Base-by-base conservation (phyloP, 1,139 yeast species). In the Spathaspora sp. region DNA sequence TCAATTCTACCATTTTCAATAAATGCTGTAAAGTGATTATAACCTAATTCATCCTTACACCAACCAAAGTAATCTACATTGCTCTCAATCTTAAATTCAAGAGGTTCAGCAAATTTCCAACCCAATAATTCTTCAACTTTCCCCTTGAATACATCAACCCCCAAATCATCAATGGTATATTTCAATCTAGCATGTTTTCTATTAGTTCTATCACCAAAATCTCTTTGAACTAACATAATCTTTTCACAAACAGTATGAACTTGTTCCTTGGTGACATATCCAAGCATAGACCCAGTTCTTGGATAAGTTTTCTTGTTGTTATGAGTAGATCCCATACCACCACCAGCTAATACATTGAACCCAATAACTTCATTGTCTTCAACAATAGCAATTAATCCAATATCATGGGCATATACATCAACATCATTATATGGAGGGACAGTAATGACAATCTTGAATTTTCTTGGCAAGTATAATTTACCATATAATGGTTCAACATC, bases 251-350 rank as follows among this genome's bases (percentile, higher is more conserved):
- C 97, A 51, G 80, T 71, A 50, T 82, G 83, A 46, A 89, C 77
- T 64, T 89, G 80, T 45, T 85, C 91, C 51, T 75, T 76, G 7
- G 82, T 56, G 44, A 85, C 82, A 61, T 71, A 93, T 31, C 98
- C 99, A 56, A 91, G 79, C 69, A 84, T 71, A 18, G 96, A 84
- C 51, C 96, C 98, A 13, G 96, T 81, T 72, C 98, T 82, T 57
- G 99, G 99, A 61, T 93, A 93, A 0, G 99, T 93, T 78, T 91
- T 93, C 63, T 86, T 86, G 74, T 93, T 93, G 76, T 91, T 91
- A 68, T 93, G 99, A 29, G 98, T 93, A 37, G 95, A 81, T 59
- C 98, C 99, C 98, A 93, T 91, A 77, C 98, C 99, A 73, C 98
- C 99, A 66, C 98, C 99, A 52, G 86, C 96, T 52, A 87, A 78